Percentiles rank a stretch among this genome's conserved stretches.
These are phyloP conservation scores for Colletotrichum caudatum DNA, from an alignment of 2,329 filamentous ascomycete genomes.

Conservation along the genomic window DNA sequence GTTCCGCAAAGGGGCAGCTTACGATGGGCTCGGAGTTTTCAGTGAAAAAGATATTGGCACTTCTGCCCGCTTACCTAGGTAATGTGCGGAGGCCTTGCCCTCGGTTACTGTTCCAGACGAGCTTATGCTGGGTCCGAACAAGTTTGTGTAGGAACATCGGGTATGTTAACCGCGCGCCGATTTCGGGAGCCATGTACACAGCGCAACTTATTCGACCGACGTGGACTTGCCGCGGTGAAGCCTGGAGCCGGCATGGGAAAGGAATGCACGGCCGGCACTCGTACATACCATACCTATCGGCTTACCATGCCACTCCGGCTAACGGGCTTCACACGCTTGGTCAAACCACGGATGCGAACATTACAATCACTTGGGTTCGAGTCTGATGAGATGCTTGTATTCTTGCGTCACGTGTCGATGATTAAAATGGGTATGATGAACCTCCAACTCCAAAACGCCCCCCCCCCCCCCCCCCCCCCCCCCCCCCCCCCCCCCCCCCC, in stretches of 20 bases:
- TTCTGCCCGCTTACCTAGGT: background rate
- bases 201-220: too few species aligned
- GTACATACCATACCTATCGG: too few species aligned
- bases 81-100: background rate
- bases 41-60: background rate
- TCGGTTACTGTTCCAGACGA: too few species aligned
- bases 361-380: background rate
- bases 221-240: background rate
- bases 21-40: too few species aligned
- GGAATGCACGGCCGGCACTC: background rate
- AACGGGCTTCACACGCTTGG: background rate
- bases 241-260: background rate
- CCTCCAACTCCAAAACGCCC: conserved; percentile 22
- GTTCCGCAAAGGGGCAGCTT: too few species aligned
- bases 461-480: conserved; percentile 1
- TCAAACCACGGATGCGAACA: background rate
- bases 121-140: background rate
- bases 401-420: background rate
- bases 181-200: background rate
- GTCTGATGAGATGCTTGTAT: background rate
- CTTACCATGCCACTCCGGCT: too few species aligned
- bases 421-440: conserved; percentile 17
- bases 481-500: background rate
- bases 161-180: background rate
- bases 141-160: background rate